Conservation (phyloP, 2,329 filamentous ascomycete genomes). For the Epichloe aotearoae region DNA sequence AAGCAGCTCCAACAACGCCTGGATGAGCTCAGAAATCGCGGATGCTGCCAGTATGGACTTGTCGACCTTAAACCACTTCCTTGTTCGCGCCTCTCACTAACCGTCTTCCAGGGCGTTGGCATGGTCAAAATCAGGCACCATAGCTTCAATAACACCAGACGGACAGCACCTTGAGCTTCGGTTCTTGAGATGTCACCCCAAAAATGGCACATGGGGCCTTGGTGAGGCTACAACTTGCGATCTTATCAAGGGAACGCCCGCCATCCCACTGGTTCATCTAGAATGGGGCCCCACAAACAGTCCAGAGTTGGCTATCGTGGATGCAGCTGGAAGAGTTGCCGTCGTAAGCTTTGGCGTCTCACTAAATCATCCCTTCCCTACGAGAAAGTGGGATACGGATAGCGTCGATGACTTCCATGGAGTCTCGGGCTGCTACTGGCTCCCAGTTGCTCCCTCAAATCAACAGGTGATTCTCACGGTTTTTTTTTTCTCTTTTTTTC, state of each 20-base stretch:
- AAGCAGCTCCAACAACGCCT: constrained; percentile 61
- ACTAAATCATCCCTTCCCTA: constrained; percentile 56
- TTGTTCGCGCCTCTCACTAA: background rate
- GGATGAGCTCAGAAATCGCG: constrained; percentile 61
- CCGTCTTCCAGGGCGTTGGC: constrained; percentile 50
- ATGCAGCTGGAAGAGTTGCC: constrained; percentile 63
- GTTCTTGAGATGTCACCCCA: constrained; percentile 54
- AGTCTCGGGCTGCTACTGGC: constrained; percentile 78
- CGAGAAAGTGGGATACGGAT: constrained; percentile 52
- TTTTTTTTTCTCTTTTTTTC: background rate
- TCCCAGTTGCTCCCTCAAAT: constrained; percentile 43
- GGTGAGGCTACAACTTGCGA: constrained; percentile 54
- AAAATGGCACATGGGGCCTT: constrained; percentile 62
- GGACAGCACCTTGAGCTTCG: constrained; percentile 58
- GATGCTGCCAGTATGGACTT: constrained; percentile 66
- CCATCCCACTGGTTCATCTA: constrained; percentile 62
- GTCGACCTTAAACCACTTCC: background rate
- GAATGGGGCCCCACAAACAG: constrained; percentile 63
- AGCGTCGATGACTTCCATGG: constrained; percentile 60
- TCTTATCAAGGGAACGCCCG: constrained; percentile 48
- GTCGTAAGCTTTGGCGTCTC: constrained; percentile 59
- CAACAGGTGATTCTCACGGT: constrained; percentile 19
- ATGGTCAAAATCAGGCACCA: constrained; percentile 79
- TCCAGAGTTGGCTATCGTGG: constrained; percentile 72
- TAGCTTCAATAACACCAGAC: constrained; percentile 67